Conservation (phyloP, 1,284 basidiomycete species). For the Golubevia sp. region DNA sequence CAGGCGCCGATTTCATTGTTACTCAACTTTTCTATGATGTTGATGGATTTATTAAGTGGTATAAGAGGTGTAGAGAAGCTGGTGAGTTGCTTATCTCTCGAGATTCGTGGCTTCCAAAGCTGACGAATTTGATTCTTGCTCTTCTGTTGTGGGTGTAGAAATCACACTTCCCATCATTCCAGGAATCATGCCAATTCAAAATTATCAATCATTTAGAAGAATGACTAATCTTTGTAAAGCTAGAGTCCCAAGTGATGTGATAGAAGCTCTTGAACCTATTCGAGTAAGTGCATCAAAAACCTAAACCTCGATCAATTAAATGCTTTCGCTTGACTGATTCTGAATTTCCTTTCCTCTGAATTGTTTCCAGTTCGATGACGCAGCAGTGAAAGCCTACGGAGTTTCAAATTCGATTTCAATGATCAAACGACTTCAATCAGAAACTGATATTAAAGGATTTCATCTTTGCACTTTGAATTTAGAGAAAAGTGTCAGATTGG, state of each 20-base stretch:
- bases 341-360: conserved; percentile 10
- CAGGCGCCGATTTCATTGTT: conserved; percentile 92
- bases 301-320: conserved; percentile 39
- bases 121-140: too few species aligned
- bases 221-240: conserved; percentile 86
- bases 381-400: conserved; percentile 87
- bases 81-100: background rate
- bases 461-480: conserved; percentile 98
- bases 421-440: conserved; percentile 68
- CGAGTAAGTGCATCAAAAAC: conserved; percentile 67
- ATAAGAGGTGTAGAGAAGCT: conserved; percentile 22
- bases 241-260: conserved; percentile 74
- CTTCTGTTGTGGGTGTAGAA: conserved; percentile 66
- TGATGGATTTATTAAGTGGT: conserved; percentile 63
- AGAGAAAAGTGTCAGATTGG: conserved; percentile 90
- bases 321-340: conserved; percentile 25
- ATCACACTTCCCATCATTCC: conserved; percentile 90
- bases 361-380: conserved; percentile 69
- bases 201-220: conserved; percentile 87
- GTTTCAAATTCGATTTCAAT: conserved; percentile 68
- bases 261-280: conserved; percentile 76
- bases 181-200: conserved; percentile 97
- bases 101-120: conserved; percentile 21
- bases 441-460: conserved; percentile 76
- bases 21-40: conserved; percentile 98